Evolutionary conservation across 805 yeast species (phyloP).

Genomic region (Lipomyces kockii): DNA sequence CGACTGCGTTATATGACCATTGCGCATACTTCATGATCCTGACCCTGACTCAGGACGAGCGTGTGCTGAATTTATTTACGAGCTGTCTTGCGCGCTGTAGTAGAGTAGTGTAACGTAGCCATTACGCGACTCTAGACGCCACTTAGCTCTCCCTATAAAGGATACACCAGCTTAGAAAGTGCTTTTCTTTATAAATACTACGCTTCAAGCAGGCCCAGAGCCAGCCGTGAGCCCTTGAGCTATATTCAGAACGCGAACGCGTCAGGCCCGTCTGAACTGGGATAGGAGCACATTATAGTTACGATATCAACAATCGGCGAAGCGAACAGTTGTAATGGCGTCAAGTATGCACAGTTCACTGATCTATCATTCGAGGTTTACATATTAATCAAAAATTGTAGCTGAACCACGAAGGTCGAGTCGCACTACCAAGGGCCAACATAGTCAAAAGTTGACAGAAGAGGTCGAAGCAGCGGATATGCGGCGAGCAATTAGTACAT

Average conservation of each 20-base stretch:
- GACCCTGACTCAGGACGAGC: not conserved
- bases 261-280: not conserved
- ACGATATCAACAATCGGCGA: not conserved
- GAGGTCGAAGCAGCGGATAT: conserved; percentile 27
- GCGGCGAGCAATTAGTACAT: conserved; percentile 1
- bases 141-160: conserved; percentile 44
- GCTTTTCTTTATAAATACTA: conserved; percentile 58
- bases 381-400: not conserved
- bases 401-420: conserved; percentile 47
- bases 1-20: not conserved
- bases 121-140: not conserved
- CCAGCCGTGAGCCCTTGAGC: conserved; percentile 44
- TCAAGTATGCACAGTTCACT: not conserved
- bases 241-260: not conserved
- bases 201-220: conserved; percentile 66
- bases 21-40: not conserved
- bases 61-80: not conserved
- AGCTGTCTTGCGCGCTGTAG: not conserved
- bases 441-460: conserved; percentile 37
- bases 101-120: conserved; percentile 6
- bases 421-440: conserved; percentile 49
- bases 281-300: conserved; percentile 41
- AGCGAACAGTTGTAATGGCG: not conserved
- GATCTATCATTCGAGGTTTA: not conserved
- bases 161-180: conserved; percentile 71